phyloP scores from a whole-genome alignment of 495 filamentous ascomycete genomes.

The Polyplosphaeria fusca region DNA sequence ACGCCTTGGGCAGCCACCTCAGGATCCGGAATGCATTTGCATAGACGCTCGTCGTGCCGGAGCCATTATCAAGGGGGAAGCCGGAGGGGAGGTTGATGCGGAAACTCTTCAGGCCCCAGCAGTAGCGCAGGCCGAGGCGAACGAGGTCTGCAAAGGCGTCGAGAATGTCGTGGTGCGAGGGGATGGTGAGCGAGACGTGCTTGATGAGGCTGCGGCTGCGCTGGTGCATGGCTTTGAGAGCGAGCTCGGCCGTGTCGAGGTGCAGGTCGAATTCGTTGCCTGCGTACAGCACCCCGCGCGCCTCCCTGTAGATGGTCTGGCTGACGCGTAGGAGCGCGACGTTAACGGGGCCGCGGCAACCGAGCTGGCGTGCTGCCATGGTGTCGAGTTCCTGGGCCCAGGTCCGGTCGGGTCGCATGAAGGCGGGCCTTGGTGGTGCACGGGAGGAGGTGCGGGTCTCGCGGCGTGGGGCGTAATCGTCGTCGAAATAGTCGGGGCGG shows the following conservation, averaged over 20 bases:
- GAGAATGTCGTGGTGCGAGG: conserved; percentile 38
- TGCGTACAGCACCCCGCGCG: conserved; percentile 35
- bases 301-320: conserved; percentile 36
- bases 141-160: conserved; percentile 37
- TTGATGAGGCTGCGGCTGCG: conserved; percentile 37
- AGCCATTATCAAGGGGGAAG: not conserved
- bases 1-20: conserved; percentile 37
- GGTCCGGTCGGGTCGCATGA: not conserved
- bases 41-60: conserved; percentile 27
- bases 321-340: conserved; percentile 27
- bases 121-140: conserved; percentile 39
- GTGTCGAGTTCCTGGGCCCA: not conserved
- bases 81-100: conserved; percentile 32
- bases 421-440: not conserved
- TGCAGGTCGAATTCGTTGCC: conserved; percentile 37
- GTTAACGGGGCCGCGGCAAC: not conserved
- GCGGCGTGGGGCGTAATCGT: not conserved
- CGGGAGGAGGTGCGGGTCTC: not conserved
- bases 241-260: conserved; percentile 26
- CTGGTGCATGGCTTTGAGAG: conserved; percentile 34
- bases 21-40: conserved; percentile 39
- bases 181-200: conserved; percentile 33
- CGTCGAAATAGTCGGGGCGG: not conserved
- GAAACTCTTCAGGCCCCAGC: conserved; percentile 36
- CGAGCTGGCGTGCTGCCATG: not conserved